These are phyloP conservation scores for Marchantia paleacea DNA, from an alignment of 225 moss, liverwort and hornwort species.

Conservation along the genomic window DNA sequence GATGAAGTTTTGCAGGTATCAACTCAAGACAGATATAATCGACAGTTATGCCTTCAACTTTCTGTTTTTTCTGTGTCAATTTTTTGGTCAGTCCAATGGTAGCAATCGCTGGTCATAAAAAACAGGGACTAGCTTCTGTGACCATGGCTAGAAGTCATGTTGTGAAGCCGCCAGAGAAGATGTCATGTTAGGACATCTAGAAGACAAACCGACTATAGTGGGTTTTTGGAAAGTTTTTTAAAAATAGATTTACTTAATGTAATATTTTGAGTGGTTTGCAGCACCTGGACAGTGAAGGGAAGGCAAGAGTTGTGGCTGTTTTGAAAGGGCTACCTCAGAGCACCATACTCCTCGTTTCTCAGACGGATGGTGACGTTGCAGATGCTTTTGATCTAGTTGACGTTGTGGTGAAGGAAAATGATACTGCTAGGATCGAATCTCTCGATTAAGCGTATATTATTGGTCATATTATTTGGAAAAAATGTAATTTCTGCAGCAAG, in stretches of 20 bases:
- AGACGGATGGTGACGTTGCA: constrained; percentile 80
- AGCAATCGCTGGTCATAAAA: no score
- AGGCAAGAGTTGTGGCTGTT: constrained; percentile 78
- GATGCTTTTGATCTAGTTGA: constrained; percentile 84
- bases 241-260: no score
- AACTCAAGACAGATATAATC: no score
- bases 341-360: constrained; percentile 84
- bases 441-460: not conserved
- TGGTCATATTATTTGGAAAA: not conserved
- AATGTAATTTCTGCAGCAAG: not conserved
- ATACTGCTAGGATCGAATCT: constrained; percentile 52
- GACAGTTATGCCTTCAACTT: no score
- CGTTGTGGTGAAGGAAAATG: constrained; percentile 84
- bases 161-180: no score
- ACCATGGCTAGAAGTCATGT: no score
- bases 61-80: no score
- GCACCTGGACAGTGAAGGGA: constrained; percentile 96
- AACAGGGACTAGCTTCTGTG: no score
- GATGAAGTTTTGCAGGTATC: constrained; percentile 93
- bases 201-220: no score
- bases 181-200: no score
- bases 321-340: constrained; percentile 77
- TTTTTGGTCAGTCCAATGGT: no score
- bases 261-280: constrained; percentile 35
- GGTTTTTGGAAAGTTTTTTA: no score